Evolutionary conservation across 768 basidiomycete genomes (phyloP).

Genomic region (Tylopilus felleus): DNA sequence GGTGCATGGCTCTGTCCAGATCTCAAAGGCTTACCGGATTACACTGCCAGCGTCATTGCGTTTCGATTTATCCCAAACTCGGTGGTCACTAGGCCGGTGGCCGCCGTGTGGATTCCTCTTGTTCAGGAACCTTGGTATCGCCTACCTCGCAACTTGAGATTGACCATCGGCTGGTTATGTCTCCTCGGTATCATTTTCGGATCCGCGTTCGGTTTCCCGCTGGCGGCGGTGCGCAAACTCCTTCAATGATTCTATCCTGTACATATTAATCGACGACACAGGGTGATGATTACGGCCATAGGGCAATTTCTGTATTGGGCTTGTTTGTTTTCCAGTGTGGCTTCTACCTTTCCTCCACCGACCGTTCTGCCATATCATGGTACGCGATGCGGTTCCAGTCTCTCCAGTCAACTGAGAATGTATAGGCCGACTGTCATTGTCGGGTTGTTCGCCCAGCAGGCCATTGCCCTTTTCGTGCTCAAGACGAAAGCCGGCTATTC

Average conservation of each 20-base stretch:
- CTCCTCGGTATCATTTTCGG: constrained; percentile 79
- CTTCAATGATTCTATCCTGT: constrained; percentile 4
- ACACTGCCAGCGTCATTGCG: constrained; percentile 56
- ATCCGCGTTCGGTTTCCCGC: constrained; percentile 79
- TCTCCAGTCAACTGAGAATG: not conserved
- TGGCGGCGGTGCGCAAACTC: constrained; percentile 43
- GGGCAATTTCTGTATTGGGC: constrained; percentile 78
- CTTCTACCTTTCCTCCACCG: constrained; percentile 66
- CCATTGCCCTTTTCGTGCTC: constrained; percentile 84
- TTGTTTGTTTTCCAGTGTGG: constrained; percentile 74
- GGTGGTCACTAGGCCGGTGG: constrained; percentile 66
- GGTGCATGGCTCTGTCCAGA: constrained; percentile 23
- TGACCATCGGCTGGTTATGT: constrained; percentile 70
- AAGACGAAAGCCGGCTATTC: constrained; percentile 80
- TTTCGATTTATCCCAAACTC: constrained; percentile 82
- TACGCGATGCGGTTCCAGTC: constrained; percentile 29
- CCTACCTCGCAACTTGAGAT: constrained; percentile 50
- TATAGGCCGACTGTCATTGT: constrained; percentile 81
- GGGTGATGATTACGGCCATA: constrained; percentile 69
- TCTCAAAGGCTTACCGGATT: not conserved
- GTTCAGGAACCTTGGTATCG: constrained; percentile 68
- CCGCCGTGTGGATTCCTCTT: constrained; percentile 63
- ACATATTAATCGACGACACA: constrained; percentile 25
- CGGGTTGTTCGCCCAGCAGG: constrained; percentile 82
- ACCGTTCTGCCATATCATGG: constrained; percentile 70